Conservation (phyloP, 306 rosid genomes). For the Fagus sylvatica region DNA sequence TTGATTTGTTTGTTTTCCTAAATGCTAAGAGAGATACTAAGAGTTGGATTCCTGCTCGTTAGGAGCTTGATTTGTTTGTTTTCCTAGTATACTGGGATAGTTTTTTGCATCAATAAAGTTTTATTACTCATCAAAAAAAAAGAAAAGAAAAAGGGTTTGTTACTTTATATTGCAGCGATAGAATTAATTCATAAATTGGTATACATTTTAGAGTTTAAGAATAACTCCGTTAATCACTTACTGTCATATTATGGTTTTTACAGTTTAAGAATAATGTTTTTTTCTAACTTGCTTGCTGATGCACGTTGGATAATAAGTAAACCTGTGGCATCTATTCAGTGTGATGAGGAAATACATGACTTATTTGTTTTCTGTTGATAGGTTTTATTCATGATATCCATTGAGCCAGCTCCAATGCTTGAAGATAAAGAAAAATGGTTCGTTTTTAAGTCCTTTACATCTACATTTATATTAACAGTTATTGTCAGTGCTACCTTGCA, state of each 20-base stretch:
- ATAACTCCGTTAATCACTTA: not conserved
- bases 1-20: no score
- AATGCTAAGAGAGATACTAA: no score
- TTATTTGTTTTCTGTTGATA: conserved; percentile 25
- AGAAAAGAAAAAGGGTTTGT: not conserved
- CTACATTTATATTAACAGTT: conserved; percentile 6
- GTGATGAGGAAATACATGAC: conserved; percentile 32
- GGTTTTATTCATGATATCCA: conserved; percentile 99
- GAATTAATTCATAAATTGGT: not conserved
- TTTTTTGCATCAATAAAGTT: no score
- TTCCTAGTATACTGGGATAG: no score
- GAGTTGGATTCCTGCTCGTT: no score
- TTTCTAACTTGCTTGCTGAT: conserved; percentile 2
- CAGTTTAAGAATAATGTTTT: not conserved
- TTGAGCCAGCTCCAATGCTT: conserved; percentile 99
- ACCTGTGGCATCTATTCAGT: not conserved
- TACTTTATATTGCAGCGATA: not conserved
- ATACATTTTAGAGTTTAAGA: not conserved
- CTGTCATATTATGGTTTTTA: not conserved
- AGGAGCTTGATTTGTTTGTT: no score
- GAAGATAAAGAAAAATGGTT: conserved; percentile 99
- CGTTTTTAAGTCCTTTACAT: conserved; percentile 34
- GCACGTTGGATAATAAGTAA: not conserved
- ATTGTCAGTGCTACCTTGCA: conserved; percentile 9
- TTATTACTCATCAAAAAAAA: no score